Conservation (phyloP, 1,284 basidiomycete genomes). For the Chondrostereum purpureum region DNA sequence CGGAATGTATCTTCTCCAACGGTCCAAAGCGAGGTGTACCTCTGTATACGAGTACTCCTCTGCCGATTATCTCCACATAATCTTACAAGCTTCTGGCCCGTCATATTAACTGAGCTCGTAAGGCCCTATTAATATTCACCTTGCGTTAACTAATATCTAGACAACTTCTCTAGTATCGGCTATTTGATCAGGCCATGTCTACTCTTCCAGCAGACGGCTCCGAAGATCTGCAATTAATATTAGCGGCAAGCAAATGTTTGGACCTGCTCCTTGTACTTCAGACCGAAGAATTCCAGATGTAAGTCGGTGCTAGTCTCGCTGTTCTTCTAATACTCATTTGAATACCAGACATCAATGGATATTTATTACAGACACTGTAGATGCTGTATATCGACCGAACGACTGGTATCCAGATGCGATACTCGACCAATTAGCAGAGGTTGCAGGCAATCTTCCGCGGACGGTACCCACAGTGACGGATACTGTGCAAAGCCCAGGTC, state of each 20-base stretch:
- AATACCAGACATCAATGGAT: constrained; percentile 92
- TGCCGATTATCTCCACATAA: constrained; percentile 92
- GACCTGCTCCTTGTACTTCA: constrained; percentile 89
- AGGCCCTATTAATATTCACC: constrained; percentile 23
- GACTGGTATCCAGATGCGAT: constrained; percentile 81
- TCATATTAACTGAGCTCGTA: constrained; percentile 88
- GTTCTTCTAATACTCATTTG: constrained; percentile 5
- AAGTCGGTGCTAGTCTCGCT: constrained; percentile 19
- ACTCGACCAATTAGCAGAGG: constrained; percentile 87
- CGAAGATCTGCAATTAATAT: constrained; percentile 76
- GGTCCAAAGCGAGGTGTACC: constrained; percentile 91
- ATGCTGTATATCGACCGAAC: constrained; percentile 86
- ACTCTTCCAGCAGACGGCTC: constrained; percentile 69
- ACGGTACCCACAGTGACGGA: constrained; percentile 11
- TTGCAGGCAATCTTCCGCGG: constrained; percentile 60
- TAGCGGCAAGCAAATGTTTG: constrained; percentile 90
- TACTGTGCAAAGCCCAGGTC: constrained; percentile 14
- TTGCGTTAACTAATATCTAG: neutral
- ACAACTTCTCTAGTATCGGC: constrained; percentile 54
- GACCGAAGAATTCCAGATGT: constrained; percentile 98
- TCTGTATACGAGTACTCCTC: constrained; percentile 87
- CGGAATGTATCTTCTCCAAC: constrained; percentile 76
- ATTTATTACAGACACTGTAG: constrained; percentile 96
- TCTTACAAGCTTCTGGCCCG: constrained; percentile 94
- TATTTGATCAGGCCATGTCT: constrained; percentile 63